Conservation (phyloP, 495 filamentous ascomycete genomes). For the Podospora anserina region DNA sequence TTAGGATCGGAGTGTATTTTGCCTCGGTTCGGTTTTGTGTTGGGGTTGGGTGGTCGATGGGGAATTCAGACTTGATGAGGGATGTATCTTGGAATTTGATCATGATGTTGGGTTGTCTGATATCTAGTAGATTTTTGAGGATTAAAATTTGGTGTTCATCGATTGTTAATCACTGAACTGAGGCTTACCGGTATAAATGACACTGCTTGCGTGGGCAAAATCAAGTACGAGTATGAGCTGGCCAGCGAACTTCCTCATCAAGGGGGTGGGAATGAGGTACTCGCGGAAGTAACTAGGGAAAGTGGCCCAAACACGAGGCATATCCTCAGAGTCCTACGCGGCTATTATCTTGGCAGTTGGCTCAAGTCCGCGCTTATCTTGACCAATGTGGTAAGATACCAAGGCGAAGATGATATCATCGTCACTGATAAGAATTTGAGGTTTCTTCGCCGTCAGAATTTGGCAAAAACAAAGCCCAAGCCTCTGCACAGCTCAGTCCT, state of each 20-base stretch:
- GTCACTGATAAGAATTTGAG: no score
- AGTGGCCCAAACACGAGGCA: not conserved
- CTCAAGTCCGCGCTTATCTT: not conserved
- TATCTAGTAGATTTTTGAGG: conserved; percentile 5
- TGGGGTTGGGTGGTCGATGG: not conserved
- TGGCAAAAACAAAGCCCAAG: no score
- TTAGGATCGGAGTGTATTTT: no score
- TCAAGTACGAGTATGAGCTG: conserved; percentile 14
- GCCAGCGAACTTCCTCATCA: conserved; percentile 13
- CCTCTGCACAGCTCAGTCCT: no score
- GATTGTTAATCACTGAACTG: not conserved
- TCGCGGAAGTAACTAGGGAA: conserved; percentile 15
- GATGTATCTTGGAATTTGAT: conserved; percentile 19
- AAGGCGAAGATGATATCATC: no score
- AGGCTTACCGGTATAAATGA: conserved; percentile 17
- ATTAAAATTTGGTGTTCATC: no score
- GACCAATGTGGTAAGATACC: not conserved
- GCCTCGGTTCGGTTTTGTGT: no score
- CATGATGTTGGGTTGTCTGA: conserved; percentile 24
- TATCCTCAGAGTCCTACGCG: not conserved
- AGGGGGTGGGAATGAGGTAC: conserved; percentile 3
- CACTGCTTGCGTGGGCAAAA: conserved; percentile 15
- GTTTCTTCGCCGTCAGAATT: no score
- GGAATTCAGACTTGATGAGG: conserved; percentile 15
- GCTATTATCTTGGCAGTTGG: not conserved